Evolutionary conservation across 768 basidiomycete genomes (phyloP), one percentile per base, ranked within the genome.

Genomic region (Neoboletus magnificus): DNA sequence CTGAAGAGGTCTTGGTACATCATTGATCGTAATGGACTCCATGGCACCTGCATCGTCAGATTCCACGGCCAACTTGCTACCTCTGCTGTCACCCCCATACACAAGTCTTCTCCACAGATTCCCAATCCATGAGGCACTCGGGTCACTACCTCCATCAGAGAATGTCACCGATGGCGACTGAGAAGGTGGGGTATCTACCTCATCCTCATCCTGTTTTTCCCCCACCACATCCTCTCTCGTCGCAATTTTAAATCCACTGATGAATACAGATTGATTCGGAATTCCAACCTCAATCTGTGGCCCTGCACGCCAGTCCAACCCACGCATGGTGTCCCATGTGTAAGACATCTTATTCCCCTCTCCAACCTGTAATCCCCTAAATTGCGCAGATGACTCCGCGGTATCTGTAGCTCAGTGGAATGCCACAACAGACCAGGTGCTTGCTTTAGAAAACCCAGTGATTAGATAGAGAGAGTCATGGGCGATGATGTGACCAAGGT

Each of bases 391-490:
- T 15, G 53, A 48, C 36, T 50, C 47, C 3, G 53, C 11, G 5
- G 25, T 16, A 12, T 50, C 49, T 0, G 27, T 32, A 2, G 51
- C 30, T 30, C 54, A 29, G n/a, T 44, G 50, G 23, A 62, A 62
- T 0, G 56, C 50, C 1, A 65, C 70, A n/a, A 66, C 61, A 1
- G 67, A 70, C 68, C 71, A 72, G 3, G 66, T 58, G 10, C 46
- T 20, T 13, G 49, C 12, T 43, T 50, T 50, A 20, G 29, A 42
- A 15, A 50, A 48, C 1, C 52, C 57, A 5, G 52, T 72, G 18
- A 72, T 65, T 11, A 71, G 56, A 37, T 72, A 72, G 18, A 70
- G 61, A 9, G 66, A 60, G 23, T 66, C 62, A 48, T 61, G 60
- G 4, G 56, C 48, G 33, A 60, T 58, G 16, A 52, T 53, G 1